phyloP scores from a whole-genome alignment of 306 rosid genomes.

The Glycine latifolia region DNA sequence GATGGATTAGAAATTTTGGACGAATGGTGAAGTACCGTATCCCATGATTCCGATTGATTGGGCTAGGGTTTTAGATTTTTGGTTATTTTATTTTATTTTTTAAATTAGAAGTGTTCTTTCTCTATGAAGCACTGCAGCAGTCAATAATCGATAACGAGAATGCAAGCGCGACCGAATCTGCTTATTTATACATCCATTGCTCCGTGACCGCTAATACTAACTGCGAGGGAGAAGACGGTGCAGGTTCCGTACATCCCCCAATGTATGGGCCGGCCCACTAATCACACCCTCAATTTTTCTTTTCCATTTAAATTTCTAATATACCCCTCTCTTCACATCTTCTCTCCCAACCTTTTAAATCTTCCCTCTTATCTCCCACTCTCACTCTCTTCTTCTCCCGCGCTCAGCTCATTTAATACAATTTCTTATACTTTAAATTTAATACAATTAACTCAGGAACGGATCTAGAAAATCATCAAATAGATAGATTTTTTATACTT shows the following conservation, averaged over 20 bases:
- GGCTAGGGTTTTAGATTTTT: background rate
- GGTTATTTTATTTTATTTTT: background rate
- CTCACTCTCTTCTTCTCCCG: no score
- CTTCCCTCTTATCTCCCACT: no score
- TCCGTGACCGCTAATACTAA: background rate
- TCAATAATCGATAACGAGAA: background rate
- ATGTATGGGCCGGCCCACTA: conserved; percentile 31
- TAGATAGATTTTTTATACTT: no score
- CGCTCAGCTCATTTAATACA: no score
- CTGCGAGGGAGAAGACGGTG: conserved; percentile 28
- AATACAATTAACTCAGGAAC: no score
- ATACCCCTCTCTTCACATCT: no score
- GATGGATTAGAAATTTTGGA: background rate
- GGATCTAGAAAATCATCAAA: no score
- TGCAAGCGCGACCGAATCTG: background rate
- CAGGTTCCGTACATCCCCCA: background rate
- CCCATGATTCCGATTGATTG: conserved; percentile 43
- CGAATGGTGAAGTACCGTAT: conserved; percentile 43
- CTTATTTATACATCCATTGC: background rate
- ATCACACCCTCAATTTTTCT: no score
- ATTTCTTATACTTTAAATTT: no score
- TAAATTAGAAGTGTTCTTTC: background rate
- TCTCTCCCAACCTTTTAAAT: no score
- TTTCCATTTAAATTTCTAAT: no score
- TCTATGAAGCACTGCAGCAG: background rate